Evolutionary conservation across 805 yeast species (phyloP).

Genomic region (Cyberlindnera mycetangii): DNA sequence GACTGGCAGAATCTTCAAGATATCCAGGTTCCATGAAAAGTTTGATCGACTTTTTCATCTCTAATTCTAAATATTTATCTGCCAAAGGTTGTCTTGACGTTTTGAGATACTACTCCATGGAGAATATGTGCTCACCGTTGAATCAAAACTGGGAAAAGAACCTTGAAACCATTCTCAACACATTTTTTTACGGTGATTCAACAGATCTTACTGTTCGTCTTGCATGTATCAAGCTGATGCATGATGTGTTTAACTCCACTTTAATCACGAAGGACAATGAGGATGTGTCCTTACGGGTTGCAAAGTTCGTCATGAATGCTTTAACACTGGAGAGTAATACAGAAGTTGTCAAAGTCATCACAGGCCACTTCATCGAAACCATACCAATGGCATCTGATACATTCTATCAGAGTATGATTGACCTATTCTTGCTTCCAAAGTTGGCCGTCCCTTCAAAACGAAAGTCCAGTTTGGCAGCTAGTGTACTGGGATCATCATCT

Average conservation of each 20-base stretch:
- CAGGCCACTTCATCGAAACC: slow-evolving; percentile 29
- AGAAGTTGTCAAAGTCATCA: slow-evolving; percentile 32
- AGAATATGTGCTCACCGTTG: slow-evolving; percentile 52
- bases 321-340: slow-evolving; percentile 19
- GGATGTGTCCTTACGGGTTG: slow-evolving; percentile 14
- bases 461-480: slow-evolving; percentile 29
- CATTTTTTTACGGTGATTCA: slow-evolving; percentile 36
- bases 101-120: slow-evolving; percentile 44
- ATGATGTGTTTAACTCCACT: slow-evolving; percentile 27
- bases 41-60: slow-evolving; percentile 40
- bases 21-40: slow-evolving; percentile 42
- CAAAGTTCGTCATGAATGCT: slow-evolving; percentile 18
- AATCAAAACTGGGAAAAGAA: slow-evolving; percentile 50
- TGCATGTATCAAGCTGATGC: slow-evolving; percentile 29
- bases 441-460: slow-evolving; percentile 14
- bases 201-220: slow-evolving; percentile 30
- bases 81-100: slow-evolving; percentile 40
- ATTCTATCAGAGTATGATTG: slow-evolving; percentile 24
- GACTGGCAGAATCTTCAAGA: slow-evolving; percentile 29
- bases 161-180: slow-evolving; percentile 40
- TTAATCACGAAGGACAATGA: slow-evolving; percentile 13
- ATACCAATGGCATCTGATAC: slow-evolving; percentile 7
- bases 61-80: slow-evolving; percentile 36
- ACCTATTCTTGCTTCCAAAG: slow-evolving; percentile 26
- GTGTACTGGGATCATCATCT: slow-evolving; percentile 6